Base-by-base conservation (phyloP, 805 yeast genomes). In the Dipodascus geniculatus region DNA sequence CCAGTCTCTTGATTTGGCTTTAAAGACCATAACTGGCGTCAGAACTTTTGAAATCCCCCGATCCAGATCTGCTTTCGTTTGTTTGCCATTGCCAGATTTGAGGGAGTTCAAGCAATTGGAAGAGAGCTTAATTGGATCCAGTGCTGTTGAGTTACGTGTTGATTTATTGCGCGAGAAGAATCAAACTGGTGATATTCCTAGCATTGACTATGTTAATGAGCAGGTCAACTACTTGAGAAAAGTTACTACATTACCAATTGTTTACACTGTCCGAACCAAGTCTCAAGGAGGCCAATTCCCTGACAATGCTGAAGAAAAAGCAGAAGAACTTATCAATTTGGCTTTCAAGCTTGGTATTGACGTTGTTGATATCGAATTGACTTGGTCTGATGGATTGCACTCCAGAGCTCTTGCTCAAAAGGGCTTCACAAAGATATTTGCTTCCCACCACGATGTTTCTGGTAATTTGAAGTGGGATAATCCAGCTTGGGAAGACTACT, bases 281-380 rank as follows among this genome's bases (percentile, higher is more conserved):
- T 71, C 81, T 2, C 96, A 89, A 69, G 96, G 96, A 50, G 96
- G 96, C 22, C 66, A 72, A 48, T 86, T 87, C 70, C 85, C 85
- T 1, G 87, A 85, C 62, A 71, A 71, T 6, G 80, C 78, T 14
- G 61, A 63, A 23, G 74, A 67, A 2, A 62, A 68, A 20, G 75
- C 87, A 54, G 75, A 73, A 56, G 65, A 68, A 16, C 75, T 89
- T 55, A 73, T 79, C 52, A 62, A 67, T 38, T 70, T 84, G 54
- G 96, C 89, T 1, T 74, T 85, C 65, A 84, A 80, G 65, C 70
- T 84, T 56, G 96, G 95, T 51, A 81, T 88, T 56, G 91, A 83
- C 57, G 89, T 73, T 63, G 77, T 90, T 60, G 96, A 90, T 61
- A 69, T 91, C 52, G 95, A 89, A 66, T 74, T 90, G 55, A 75